Conservation (phyloP, 257 asterid species). For the Ligustrum vulgare region DNA sequence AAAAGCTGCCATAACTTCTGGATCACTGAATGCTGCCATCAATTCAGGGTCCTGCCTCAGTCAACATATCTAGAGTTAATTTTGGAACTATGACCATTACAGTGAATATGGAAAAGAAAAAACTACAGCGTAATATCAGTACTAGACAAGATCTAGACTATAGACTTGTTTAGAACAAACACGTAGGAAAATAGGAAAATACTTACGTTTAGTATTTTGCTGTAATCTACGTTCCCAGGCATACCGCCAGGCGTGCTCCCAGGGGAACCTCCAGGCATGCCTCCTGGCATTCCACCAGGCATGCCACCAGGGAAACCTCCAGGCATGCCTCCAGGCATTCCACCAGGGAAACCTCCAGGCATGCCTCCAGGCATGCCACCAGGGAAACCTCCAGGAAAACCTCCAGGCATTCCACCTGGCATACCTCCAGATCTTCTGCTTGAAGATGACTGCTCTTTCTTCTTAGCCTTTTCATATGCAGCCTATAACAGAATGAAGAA, state of each 20-base stretch:
- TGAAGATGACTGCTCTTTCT: conserved; percentile 76
- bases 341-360: conserved; percentile 29
- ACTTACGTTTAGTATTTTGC: conserved; percentile 85
- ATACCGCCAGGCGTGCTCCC: conserved; percentile 42
- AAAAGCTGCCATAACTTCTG: conserved; percentile 96
- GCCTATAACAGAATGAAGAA: conserved; percentile 48
- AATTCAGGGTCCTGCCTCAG: conserved; percentile 87
- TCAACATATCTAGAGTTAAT: conserved; percentile 22
- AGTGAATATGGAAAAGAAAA: not conserved
- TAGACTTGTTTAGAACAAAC: not conserved
- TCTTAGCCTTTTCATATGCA: conserved; percentile 92
- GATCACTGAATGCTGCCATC: conserved; percentile 98
- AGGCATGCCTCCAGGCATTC: conserved; percentile 27
- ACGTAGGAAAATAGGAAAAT: not conserved
- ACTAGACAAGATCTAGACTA: not conserved
- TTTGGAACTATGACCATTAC: not conserved
- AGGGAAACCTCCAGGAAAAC: conserved; percentile 45
- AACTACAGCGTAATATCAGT: not conserved
- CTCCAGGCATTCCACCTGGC: conserved; percentile 53
- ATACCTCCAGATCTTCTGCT: conserved; percentile 64
- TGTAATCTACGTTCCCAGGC: conserved; percentile 78
- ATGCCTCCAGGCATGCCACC: conserved; percentile 40
- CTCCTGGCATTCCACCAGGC: conserved; percentile 30
- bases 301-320: conserved; percentile 28
- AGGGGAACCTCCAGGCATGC: conserved; percentile 30